Percentiles rank a stretch among this genome's conserved stretches.
These are phyloP conservation scores for Podospora conica DNA, from an alignment of 495 filamentous ascomycete genomes.

Conservation along the genomic window DNA sequence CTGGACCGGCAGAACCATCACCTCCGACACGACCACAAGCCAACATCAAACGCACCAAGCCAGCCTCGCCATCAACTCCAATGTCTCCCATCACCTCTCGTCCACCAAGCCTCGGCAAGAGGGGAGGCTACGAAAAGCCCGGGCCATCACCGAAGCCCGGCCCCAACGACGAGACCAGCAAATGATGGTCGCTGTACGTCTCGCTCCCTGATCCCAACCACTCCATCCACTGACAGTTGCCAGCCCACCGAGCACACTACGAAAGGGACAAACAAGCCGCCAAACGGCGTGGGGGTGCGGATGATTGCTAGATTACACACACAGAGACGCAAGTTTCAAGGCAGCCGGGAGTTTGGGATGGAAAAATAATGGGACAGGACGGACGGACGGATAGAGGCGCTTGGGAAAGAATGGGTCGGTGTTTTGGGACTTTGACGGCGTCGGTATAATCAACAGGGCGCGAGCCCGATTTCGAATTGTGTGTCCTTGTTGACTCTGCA, in stretches of 20 bases:
- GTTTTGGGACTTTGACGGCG: not conserved
- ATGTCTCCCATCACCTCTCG: not conserved
- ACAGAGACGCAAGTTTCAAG: not conserved
- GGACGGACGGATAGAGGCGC: not conserved
- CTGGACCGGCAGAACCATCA: not conserved
- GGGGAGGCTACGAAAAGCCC: constrained; percentile 13
- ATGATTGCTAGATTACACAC: not conserved
- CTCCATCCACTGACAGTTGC: not conserved
- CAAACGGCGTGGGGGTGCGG: not conserved
- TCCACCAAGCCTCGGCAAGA: not conserved
- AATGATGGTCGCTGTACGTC: not conserved
- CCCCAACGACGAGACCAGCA: constrained; percentile 5
- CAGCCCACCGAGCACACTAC: not conserved
- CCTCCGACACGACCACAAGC: not conserved
- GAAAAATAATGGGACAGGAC: not conserved
- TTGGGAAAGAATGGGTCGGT: not conserved
- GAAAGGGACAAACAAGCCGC: no score
- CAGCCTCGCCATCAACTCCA: not conserved
- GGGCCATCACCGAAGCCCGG: constrained; percentile 7
- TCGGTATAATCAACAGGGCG: not conserved
- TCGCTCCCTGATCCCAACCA: not conserved
- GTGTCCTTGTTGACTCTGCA: no score
- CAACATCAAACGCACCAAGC: not conserved
- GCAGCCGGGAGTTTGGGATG: not conserved
- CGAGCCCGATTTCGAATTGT: not conserved